A percentile compares a stretch with the other conserved stretches of the same genome.
Evolutionary conservation across 441 rosid species (phyloP).

Genomic region (Populus tomentosa): DNA sequence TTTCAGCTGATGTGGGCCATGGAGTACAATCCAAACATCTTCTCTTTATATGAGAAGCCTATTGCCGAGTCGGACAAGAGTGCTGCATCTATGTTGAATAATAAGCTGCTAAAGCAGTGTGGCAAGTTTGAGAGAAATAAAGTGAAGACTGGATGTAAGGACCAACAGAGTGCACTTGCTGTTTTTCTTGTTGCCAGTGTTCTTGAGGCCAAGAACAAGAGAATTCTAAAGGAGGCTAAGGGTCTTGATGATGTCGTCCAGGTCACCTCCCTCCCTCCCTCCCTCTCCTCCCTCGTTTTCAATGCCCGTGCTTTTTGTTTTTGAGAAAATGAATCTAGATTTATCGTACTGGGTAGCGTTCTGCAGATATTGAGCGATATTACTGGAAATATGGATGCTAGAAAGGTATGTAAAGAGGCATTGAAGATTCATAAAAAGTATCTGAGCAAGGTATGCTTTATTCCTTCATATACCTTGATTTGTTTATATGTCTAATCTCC

Average conservation of each 20-base stretch:
- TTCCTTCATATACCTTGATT: neutral
- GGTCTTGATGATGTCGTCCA: slow-evolving; percentile 84
- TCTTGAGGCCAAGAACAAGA: slow-evolving; percentile 78
- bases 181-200: slow-evolving; percentile 85
- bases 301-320: neutral
- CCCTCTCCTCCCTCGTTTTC: neutral
- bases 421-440: slow-evolving; percentile 78
- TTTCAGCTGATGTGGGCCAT: slow-evolving; percentile 96
- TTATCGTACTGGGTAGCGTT: slow-evolving; percentile 3
- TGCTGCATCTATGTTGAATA: slow-evolving; percentile 19
- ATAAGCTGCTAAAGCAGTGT: slow-evolving; percentile 56
- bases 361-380: slow-evolving; percentile 66
- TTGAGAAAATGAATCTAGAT: neutral
- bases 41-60: slow-evolving; percentile 48
- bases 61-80: slow-evolving; percentile 17
- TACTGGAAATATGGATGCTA: slow-evolving; percentile 74
- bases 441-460: slow-evolving; percentile 51
- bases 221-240: slow-evolving; percentile 73
- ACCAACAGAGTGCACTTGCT: slow-evolving; percentile 51
- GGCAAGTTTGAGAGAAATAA: slow-evolving; percentile 79
- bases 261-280: slow-evolving; percentile 38
- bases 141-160: slow-evolving; percentile 41
- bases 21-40: slow-evolving; percentile 91
- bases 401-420: slow-evolving; percentile 71
- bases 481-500: neutral